Percentiles rank a stretch among this genome's conserved stretches.
phyloP scores from a whole-genome alignment of 1,139 yeast species.

The Saccharomyces pastorianus region DNA sequence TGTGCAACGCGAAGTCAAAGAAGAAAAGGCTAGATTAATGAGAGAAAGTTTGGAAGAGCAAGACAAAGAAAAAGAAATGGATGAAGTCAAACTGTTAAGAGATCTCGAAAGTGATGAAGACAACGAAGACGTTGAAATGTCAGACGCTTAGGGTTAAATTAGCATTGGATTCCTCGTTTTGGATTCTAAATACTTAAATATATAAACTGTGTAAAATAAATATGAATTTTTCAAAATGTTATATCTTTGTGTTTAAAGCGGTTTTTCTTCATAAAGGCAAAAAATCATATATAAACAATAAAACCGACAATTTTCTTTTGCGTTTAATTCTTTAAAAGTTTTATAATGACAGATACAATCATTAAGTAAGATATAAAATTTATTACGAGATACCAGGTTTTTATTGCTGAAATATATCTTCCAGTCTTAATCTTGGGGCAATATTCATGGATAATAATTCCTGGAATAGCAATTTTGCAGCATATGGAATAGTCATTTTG shows the following conservation, averaged over 20 bases:
- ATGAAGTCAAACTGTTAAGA: conserved; percentile 15
- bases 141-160: conserved; percentile 9
- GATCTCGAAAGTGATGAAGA: conserved; percentile 21
- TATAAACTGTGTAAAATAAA: background rate
- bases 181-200: background rate
- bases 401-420: conserved; percentile 55
- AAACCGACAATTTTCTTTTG: too few relatives aligned
- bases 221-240: background rate
- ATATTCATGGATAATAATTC: conserved; percentile 94
- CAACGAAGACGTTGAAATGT: conserved; percentile 28
- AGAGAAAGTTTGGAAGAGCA: conserved; percentile 64
- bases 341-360: background rate
- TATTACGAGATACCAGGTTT: background rate
- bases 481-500: conserved; percentile 96
- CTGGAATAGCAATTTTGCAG: conserved; percentile 92
- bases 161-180: background rate
- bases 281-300: too few relatives aligned
- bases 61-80: conserved; percentile 37
- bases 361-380: background rate
- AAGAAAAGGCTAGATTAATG: conserved; percentile 60
- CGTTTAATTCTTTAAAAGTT: background rate
- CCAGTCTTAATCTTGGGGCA: conserved; percentile 86
- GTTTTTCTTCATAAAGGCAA: too few relatives aligned
- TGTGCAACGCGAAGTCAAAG: conserved; percentile 77
- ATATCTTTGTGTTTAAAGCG: background rate